A percentile compares a stretch with the other conserved stretches of the same genome.
Evolutionary conservation across 1,284 basidiomycete species (phyloP).

Genomic region (Wolfiporia cocos): DNA sequence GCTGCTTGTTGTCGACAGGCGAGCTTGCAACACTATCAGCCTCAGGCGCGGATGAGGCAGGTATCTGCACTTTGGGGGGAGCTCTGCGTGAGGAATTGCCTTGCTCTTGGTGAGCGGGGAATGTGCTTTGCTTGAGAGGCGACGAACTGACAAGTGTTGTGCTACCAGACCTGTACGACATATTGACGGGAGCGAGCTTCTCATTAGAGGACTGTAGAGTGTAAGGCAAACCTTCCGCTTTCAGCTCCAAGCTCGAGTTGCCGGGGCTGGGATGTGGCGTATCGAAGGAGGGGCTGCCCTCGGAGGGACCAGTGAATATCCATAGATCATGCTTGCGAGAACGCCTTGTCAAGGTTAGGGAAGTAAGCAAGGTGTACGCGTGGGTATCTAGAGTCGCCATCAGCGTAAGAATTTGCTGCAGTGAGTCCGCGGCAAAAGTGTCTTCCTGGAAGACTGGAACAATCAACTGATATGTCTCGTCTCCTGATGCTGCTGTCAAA

Average conservation of each 20-base stretch:
- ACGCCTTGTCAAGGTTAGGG: constrained; percentile 58
- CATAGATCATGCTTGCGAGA: constrained; percentile 74
- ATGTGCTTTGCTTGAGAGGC: constrained; percentile 16
- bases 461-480: too few species aligned
- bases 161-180: constrained; percentile 8
- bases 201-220: constrained; percentile 11
- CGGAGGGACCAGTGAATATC: constrained; percentile 57
- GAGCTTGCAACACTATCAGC: constrained; percentile 12
- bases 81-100: constrained; percentile 19
- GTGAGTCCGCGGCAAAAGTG: constrained; percentile 69
- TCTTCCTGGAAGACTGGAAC: constrained; percentile 71
- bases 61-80: constrained; percentile 16
- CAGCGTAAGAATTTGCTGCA: constrained; percentile 66
- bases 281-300: constrained; percentile 23
- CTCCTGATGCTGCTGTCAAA: too few species aligned
- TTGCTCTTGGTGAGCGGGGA: constrained; percentile 9
- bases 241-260: constrained; percentile 24
- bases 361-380: constrained; percentile 61
- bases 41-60: constrained; percentile 17
- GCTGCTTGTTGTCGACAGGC: constrained; percentile 8
- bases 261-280: constrained; percentile 26
- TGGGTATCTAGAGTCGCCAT: constrained; percentile 62
- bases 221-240: constrained; percentile 18
- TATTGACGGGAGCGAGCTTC: constrained; percentile 13
- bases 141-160: constrained; percentile 17